Base-by-base conservation (phyloP, 768 basidiomycete genomes). In the Lepiota brunneoincarnata region DNA sequence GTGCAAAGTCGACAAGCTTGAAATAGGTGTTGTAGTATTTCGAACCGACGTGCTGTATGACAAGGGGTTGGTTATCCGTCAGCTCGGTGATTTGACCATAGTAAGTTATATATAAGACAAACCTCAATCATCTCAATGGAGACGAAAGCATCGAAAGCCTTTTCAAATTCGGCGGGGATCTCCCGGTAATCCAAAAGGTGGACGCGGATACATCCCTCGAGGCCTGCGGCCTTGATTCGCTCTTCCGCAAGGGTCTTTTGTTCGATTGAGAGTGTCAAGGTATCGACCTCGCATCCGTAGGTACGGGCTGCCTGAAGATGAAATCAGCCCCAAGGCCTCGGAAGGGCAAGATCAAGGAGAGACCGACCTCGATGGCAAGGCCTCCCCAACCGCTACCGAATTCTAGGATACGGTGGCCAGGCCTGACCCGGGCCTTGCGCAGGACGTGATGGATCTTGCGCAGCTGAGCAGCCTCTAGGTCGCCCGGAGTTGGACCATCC, bases 311-410 rank as follows among this genome's bases (percentile, higher is more conserved):
- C 89, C 84, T 88, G 52, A 11, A 56, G 40, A 28, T 44, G 24
- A 36, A 26, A 17, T 45, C 36, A 42, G 57, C 44, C n/a, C 57
- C 35, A 47, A 56, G 23, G 37, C 26, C 48, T 28, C 23, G 46
- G 7, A 28, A 34, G 24, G 45, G 55, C 42, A 48, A 28, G 17
- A 36, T n/a, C 47, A 54, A 37, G n/a, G 36, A 59, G 7, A 51
- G 40, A 58, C 67, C 23, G 49, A 87, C 90, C 81, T 90, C 85
- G 54, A 96, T 95, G 11, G 92, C 90, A 41, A 96, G 77, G 46
- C 86, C 90, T 18, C 93, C 93, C 93, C 93, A 96, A n/a, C 93
- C 93, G 45, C 86, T 86, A 20, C 93, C 93, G 62, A 95, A 92
- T 73, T 96, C 93, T 34, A 96, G 75, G 40, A 95, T 81, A 23